Evolutionary conservation across 352 stramenopile genomes (phyloP).

Genomic region (Globisporangium spiculum): DNA sequence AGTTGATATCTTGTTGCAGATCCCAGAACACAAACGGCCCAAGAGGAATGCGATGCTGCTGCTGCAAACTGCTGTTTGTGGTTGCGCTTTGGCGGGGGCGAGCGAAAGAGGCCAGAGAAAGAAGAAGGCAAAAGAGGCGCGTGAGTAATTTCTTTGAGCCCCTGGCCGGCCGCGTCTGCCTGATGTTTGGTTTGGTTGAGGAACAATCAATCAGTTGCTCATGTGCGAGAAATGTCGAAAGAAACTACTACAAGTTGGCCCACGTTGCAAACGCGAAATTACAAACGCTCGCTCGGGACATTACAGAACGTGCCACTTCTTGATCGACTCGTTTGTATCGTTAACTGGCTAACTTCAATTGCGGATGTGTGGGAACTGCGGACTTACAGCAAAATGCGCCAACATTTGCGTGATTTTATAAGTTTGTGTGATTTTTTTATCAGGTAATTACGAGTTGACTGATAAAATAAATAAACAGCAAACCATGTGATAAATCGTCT

Average conservation of each 20-base stretch:
- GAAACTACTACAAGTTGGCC: neutral
- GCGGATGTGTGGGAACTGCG: neutral
- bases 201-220: neutral
- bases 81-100: no score
- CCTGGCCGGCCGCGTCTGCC: neutral
- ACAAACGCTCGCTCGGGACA: neutral
- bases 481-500: neutral
- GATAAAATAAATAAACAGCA: neutral
- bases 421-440: neutral
- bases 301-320: neutral
- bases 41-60: no score
- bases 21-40: no score
- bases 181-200: neutral
- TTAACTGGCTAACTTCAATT: neutral
- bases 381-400: neutral
- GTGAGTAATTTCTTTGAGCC: conserved; percentile 1
- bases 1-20: no score
- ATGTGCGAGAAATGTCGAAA: neutral
- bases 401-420: neutral
- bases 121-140: neutral
- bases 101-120: no score
- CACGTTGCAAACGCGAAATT: conserved; percentile 1
- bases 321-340: neutral
- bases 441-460: neutral
- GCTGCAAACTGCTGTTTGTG: no score